Evolutionary conservation across 495 filamentous ascomycete species (phyloP).

Genomic region (Pseudoneurospora amorphoporcata): DNA sequence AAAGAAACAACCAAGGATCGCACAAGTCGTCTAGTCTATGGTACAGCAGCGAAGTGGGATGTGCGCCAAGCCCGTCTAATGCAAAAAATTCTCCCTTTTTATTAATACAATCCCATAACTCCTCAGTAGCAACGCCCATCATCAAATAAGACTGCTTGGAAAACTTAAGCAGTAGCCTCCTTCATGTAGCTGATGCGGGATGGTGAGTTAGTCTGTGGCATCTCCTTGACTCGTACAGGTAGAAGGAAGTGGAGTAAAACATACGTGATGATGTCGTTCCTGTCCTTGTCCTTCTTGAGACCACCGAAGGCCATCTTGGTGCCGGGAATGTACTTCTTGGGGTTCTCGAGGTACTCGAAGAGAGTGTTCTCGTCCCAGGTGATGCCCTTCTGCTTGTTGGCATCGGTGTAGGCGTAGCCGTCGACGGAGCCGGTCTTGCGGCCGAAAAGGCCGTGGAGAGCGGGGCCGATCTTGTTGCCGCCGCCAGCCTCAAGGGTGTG

Average conservation of each 20-base stretch:
- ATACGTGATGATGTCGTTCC: slow-evolving; percentile 98
- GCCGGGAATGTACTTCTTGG: slow-evolving; percentile 74
- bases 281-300: slow-evolving; percentile 98
- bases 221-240: neutral
- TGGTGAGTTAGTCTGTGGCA: slow-evolving; percentile 3
- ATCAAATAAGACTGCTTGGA: neutral
- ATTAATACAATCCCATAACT: slow-evolving; percentile 8
- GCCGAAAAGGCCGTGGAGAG: slow-evolving; percentile 94
- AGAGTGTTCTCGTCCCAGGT: slow-evolving; percentile 80
- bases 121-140: neutral
- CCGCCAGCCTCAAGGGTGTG: slow-evolving; percentile 83
- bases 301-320: slow-evolving; percentile 99
- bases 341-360: slow-evolving; percentile 48
- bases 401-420: slow-evolving; percentile 96
- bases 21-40: slow-evolving; percentile 16
- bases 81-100: slow-evolving; percentile 7
- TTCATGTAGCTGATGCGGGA: slow-evolving; percentile 48
- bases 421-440: slow-evolving; percentile 85
- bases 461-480: slow-evolving; percentile 95
- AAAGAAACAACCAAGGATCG: slow-evolving; percentile 2
- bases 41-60: slow-evolving; percentile 1
- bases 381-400: slow-evolving; percentile 95
- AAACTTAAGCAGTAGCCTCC: slow-evolving; percentile 47
- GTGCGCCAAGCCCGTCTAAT: slow-evolving; percentile 15
- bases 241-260: slow-evolving; percentile 28